phyloP scores from a whole-genome alignment of 768 basidiomycete genomes.

The Dictyophora rubrovolvata region DNA sequence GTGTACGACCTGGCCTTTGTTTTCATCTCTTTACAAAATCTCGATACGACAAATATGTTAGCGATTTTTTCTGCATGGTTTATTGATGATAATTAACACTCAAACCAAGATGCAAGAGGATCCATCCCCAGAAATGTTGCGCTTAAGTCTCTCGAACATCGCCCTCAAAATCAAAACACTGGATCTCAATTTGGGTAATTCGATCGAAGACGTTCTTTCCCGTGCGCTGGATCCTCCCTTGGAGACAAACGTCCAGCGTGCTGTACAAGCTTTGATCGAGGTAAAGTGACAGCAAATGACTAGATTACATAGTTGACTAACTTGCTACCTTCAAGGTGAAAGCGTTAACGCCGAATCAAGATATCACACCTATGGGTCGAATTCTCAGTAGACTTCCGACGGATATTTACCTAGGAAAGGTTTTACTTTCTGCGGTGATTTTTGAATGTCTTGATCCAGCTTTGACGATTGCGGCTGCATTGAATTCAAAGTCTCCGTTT shows the following conservation, averaged over 20 bases:
- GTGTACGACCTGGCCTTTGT: slow-evolving; percentile 80
- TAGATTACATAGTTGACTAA: slow-evolving; percentile 1
- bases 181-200: slow-evolving; percentile 72
- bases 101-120: slow-evolving; percentile 68
- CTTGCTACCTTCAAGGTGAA: slow-evolving; percentile 43
- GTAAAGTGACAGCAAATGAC: slow-evolving; percentile 7
- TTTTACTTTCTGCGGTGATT: slow-evolving; percentile 72
- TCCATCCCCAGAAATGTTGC: slow-evolving; percentile 91
- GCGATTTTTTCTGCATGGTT: not conserved
- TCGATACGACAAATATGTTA: slow-evolving; percentile 51
- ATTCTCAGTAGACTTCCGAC: slow-evolving; percentile 86
- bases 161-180: slow-evolving; percentile 89
- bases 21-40: slow-evolving; percentile 93
- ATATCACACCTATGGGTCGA: slow-evolving; percentile 90
- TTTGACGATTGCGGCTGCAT: slow-evolving; percentile 87
- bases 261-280: slow-evolving; percentile 84
- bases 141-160: slow-evolving; percentile 85
- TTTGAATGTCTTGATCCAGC: slow-evolving; percentile 92
- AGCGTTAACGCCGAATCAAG: slow-evolving; percentile 75
- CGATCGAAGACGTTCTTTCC: slow-evolving; percentile 85
- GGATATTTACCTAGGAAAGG: slow-evolving; percentile 93
- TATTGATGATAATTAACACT: not conserved
- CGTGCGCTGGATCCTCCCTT: slow-evolving; percentile 85
- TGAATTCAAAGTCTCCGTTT: slow-evolving; percentile 92
- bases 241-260: slow-evolving; percentile 78